Percentiles rank a stretch among this genome's conserved stretches.
Evolutionary conservation across 441 rosid genomes (phyloP).

Genomic region (Gossypium trilobum): DNA sequence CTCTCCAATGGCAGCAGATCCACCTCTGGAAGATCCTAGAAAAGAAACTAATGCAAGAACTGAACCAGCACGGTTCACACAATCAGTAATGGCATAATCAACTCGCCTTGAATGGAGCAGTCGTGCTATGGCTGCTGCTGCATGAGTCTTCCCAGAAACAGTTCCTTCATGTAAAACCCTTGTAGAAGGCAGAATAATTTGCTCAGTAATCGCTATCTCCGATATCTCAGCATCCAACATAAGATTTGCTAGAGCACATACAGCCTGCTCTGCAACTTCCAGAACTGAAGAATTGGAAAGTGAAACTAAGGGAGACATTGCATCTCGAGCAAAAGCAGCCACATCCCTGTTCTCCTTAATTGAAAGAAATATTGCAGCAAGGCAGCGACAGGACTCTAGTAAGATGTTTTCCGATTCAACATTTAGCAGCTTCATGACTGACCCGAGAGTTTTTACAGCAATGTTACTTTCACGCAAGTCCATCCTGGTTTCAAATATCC

Average conservation of each 20-base stretch:
- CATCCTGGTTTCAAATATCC: constrained; percentile 67
- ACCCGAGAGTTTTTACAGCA: constrained; percentile 68
- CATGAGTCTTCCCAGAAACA: constrained; percentile 84
- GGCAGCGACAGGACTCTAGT: constrained; percentile 65
- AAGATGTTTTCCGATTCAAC: constrained; percentile 75
- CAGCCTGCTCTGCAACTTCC: constrained; percentile 94
- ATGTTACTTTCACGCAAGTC: constrained; percentile 89
- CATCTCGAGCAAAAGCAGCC: constrained; percentile 79
- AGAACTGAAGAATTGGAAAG: constrained; percentile 68
- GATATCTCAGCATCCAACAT: constrained; percentile 81
- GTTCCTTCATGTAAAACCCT: constrained; percentile 87
- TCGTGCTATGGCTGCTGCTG: constrained; percentile 95
- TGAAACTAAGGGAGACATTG: constrained; percentile 55
- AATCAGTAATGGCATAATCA: constrained; percentile 64
- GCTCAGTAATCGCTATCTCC: constrained; percentile 65
- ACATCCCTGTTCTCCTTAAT: constrained; percentile 89
- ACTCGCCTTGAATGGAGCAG: constrained; percentile 67
- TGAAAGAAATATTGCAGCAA: constrained; percentile 88
- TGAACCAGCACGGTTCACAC: constrained; percentile 86
- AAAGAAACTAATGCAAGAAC: constrained; percentile 91
- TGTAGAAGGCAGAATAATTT: constrained; percentile 84
- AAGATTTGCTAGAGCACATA: constrained; percentile 92
- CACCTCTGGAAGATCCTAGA: constrained; percentile 66
- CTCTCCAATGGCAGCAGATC: constrained; percentile 66
- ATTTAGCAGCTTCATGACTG: constrained; percentile 68